phyloP scores from a whole-genome alignment of 2,329 filamentous ascomycete genomes.

The Sporothrix inflata region DNA sequence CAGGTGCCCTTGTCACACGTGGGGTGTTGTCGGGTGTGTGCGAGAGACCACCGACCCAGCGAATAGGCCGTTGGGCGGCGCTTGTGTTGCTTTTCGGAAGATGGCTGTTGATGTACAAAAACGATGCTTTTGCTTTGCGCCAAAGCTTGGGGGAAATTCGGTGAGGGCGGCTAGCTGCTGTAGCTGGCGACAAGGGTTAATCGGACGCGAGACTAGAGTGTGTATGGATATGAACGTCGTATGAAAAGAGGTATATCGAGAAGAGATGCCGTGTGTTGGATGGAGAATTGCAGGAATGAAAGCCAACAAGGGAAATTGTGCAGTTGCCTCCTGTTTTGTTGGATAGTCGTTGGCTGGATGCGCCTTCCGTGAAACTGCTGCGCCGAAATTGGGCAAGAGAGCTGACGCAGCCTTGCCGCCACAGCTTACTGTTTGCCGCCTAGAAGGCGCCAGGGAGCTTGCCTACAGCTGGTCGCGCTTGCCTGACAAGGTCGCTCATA shows the following conservation, averaged over 20 bases:
- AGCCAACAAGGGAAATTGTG: neutral
- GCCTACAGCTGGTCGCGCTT: conserved; percentile 6
- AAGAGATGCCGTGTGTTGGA: neutral
- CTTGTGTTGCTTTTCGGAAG: neutral
- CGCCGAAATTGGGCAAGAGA: neutral
- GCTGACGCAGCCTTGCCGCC: conserved; percentile 36
- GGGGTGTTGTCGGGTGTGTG: neutral
- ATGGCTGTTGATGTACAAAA: neutral
- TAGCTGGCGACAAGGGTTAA: neutral
- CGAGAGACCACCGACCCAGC: neutral
- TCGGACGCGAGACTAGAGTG: neutral
- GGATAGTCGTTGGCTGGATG: conserved; percentile 13
- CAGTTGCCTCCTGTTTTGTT: conserved; percentile 12
- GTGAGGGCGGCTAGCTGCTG: conserved; percentile 1
- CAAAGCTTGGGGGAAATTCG: neutral
- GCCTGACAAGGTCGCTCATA: neutral
- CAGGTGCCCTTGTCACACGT: conserved; percentile 10
- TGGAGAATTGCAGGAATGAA: too few species aligned
- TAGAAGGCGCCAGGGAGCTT: neutral
- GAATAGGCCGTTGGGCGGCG: neutral
- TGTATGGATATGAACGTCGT: neutral
- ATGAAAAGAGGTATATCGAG: neutral
- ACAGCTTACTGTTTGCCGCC: neutral
- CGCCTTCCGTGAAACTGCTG: conserved; percentile 16
- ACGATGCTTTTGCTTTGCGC: neutral